Conservation (phyloP, 768 basidiomycete species). For the Tremella yokohamensis region DNA sequence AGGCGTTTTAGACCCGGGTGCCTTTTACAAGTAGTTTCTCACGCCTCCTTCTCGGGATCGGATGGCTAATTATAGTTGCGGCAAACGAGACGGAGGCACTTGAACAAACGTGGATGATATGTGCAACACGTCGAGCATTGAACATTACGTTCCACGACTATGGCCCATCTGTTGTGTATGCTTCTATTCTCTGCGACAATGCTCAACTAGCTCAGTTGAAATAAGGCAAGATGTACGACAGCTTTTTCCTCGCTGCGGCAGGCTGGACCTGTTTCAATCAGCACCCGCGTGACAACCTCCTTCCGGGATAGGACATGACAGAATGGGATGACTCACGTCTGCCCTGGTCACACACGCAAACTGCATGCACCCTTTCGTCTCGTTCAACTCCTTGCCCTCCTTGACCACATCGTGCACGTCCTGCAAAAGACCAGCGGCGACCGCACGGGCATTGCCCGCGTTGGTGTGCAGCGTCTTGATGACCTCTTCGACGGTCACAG, state of each 20-base stretch:
- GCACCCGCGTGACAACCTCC: background rate
- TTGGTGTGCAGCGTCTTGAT: constrained; percentile 82
- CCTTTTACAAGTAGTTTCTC: too few relatives aligned
- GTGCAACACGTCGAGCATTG: too few relatives aligned
- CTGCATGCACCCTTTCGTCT: constrained; percentile 77
- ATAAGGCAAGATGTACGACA: constrained; percentile 76
- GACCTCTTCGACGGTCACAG: constrained; percentile 87
- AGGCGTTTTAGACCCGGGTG: too few relatives aligned
- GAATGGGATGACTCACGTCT: constrained; percentile 45
- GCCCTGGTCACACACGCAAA: constrained; percentile 73
- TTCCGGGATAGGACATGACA: background rate
- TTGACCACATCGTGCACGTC: constrained; percentile 58
- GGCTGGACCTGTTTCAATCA: constrained; percentile 46
- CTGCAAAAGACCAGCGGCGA: constrained; percentile 52
- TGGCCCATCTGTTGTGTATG: too few relatives aligned
- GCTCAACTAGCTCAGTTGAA: constrained; percentile 51
- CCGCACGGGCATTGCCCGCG: constrained; percentile 73
- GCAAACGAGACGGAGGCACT: too few relatives aligned
- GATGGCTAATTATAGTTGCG: too few relatives aligned
- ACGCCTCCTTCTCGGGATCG: too few relatives aligned
- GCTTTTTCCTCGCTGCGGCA: constrained; percentile 64
- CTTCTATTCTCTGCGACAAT: too few relatives aligned
- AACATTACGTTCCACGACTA: too few relatives aligned
- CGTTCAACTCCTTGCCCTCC: constrained; percentile 60
- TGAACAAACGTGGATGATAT: too few relatives aligned